Evolutionary conservation across 2,329 filamentous ascomycete species (phyloP).

Genomic region (Colletotrichum magnum): DNA sequence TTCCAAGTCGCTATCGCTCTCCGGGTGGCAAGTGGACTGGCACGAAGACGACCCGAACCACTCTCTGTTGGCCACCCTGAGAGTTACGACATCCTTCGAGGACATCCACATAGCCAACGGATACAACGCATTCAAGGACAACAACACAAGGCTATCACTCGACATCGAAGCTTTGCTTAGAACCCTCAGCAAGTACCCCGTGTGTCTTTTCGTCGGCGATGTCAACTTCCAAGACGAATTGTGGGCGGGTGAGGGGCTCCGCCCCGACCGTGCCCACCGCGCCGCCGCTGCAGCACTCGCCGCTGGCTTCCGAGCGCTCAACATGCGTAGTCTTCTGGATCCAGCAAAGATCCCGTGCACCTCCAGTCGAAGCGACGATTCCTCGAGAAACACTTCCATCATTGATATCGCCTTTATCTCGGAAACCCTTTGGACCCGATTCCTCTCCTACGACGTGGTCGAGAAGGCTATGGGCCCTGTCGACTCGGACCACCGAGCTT

Average conservation of each 20-base stretch:
- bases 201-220: neutral
- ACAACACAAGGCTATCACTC: neutral
- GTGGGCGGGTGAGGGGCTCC: neutral
- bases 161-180: neutral
- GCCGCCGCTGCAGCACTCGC: neutral
- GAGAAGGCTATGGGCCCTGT: neutral
- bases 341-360: neutral
- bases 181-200: neutral
- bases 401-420: conserved; percentile 1
- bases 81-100: neutral
- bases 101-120: neutral
- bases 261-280: neutral
- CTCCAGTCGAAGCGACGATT: neutral
- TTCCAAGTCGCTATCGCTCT: conserved; percentile 2
- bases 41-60: neutral
- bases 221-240: neutral
- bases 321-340: neutral
- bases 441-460: neutral
- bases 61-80: neutral
- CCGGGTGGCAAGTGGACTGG: neutral
- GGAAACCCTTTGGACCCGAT: neutral
- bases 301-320: neutral
- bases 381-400: neutral
- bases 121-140: conserved; percentile 1
- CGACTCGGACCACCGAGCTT: neutral